These are phyloP conservation scores for Astrothelium subdiscretum DNA, from an alignment of 495 filamentous ascomycete species.

Conservation along the genomic window DNA sequence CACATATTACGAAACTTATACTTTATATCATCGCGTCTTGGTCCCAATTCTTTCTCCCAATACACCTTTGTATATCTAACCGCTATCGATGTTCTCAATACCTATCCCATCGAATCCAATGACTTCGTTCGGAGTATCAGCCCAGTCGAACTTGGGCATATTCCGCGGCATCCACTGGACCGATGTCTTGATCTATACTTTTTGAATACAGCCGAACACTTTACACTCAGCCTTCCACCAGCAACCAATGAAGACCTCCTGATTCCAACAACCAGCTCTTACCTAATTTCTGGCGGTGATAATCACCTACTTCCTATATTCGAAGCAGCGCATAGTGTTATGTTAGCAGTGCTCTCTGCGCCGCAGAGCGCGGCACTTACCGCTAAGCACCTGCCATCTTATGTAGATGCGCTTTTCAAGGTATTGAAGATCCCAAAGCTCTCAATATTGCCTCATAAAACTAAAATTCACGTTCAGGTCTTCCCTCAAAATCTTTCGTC, in stretches of 20 bases:
- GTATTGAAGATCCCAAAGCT: slow-evolving; percentile 25
- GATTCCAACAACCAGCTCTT: slow-evolving; percentile 60
- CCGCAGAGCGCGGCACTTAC: slow-evolving; percentile 63
- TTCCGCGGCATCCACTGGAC: slow-evolving; percentile 66
- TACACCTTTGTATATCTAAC: slow-evolving; percentile 77
- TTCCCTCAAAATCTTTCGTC: slow-evolving; percentile 77
- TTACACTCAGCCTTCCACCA: slow-evolving; percentile 57
- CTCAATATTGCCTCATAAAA: background rate
- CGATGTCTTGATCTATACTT: slow-evolving; percentile 81
- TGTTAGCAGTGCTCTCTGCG: slow-evolving; percentile 71
- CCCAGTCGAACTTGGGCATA: slow-evolving; percentile 44
- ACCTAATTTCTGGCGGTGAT: slow-evolving; percentile 57
- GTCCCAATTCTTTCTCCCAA: slow-evolving; percentile 61
- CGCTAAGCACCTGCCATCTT: slow-evolving; percentile 66
- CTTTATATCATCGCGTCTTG: slow-evolving; percentile 74
- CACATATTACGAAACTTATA: slow-evolving; percentile 71
- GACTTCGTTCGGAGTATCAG: slow-evolving; percentile 58
- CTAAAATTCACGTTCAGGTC: slow-evolving; percentile 30
- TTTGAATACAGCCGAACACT: slow-evolving; percentile 79
- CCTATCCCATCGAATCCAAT: slow-evolving; percentile 57
- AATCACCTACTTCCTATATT: slow-evolving; percentile 56
- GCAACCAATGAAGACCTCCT: slow-evolving; percentile 59
- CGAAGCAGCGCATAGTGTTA: slow-evolving; percentile 81
- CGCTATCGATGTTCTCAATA: slow-evolving; percentile 76
- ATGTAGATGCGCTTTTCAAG: slow-evolving; percentile 74